Base-by-base conservation (phyloP, 768 basidiomycete genomes). In the Rhodocollybia butyracea region DNA sequence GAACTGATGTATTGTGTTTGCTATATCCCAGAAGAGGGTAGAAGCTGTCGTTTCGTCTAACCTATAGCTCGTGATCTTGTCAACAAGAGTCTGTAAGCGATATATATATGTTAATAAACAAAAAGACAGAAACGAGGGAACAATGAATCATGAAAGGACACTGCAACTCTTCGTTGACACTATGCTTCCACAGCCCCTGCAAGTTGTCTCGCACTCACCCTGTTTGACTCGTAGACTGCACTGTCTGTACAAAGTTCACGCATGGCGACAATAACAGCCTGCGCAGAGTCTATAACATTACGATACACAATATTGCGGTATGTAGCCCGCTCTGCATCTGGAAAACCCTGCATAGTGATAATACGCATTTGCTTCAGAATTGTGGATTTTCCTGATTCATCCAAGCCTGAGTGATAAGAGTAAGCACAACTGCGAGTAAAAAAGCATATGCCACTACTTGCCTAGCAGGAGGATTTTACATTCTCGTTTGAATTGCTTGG, bases 351-450 rank as follows among this genome's bases (percentile, higher is more conserved):
- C 68, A 95, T 91, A 68, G 98, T 91, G 46, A 98, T 94, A 56
- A 98, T 95, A 79, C 96, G 97, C 94, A 98, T 97, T 70, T 98
- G 95, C 68, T 98, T 98, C 32, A 97, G 94, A 60, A 98, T 93
- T 0, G 95, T 98, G 4, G 85, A 87, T 73, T 98, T 98, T 5
- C 95, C 96, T 0, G 89, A 91, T 75, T 96, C 94, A 63, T 94
- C 93, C 13, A 94, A 94, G 54, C 95, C 94, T 95, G 62, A 19
- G 38, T 47, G 46, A n/a, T 45, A 27, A 38, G 46, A 29, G 45
- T 31, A 17, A 56, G 26, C 51, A 43, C 34, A 50, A 19, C 34
- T 30, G 8, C 8, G 29, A 7, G 13, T 29, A 26, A 43, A 47
- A 29, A 45, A 24, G 26, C 19, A 40, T 27, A 12, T 27, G 39